Conservation (phyloP, 768 basidiomycete species). For the Mycena capillaripes region DNA sequence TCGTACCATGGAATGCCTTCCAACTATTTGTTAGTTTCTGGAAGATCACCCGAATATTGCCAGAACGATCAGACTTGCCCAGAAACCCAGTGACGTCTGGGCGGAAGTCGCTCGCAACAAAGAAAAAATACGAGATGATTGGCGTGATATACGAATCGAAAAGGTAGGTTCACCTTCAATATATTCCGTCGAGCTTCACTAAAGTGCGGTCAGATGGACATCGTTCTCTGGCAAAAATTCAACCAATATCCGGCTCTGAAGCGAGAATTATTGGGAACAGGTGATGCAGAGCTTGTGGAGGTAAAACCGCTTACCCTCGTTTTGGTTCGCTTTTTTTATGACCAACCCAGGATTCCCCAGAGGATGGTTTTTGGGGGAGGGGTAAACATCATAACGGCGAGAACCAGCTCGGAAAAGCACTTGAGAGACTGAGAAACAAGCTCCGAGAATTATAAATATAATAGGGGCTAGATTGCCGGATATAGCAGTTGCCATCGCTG, state of each 20-base stretch:
- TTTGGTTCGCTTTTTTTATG: neutral
- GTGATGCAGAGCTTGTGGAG: conserved; percentile 76
- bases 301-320: conserved; percentile 48
- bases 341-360: conserved; percentile 67
- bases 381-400: conserved; percentile 74
- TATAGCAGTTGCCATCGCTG: no score
- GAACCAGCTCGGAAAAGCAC: conserved; percentile 80
- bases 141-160: conserved; percentile 73
- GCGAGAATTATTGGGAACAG: conserved; percentile 71
- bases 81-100: conserved; percentile 72
- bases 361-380: conserved; percentile 84
- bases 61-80: conserved; percentile 76
- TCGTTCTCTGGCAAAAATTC: conserved; percentile 74
- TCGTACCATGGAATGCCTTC: no score
- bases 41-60: conserved; percentile 70
- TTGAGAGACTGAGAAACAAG: conserved; percentile 70
- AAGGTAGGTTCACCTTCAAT: conserved; percentile 57
- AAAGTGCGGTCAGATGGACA: conserved; percentile 67
- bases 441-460: conserved; percentile 51
- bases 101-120: conserved; percentile 76
- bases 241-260: conserved; percentile 73
- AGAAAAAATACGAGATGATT: conserved; percentile 71
- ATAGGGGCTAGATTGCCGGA: no score
- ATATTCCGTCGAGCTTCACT: neutral
- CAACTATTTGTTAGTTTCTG: conserved; percentile 64